Base-by-base conservation (phyloP, 2,329 filamentous ascomycete species). In the Thelonectria discophora region DNA sequence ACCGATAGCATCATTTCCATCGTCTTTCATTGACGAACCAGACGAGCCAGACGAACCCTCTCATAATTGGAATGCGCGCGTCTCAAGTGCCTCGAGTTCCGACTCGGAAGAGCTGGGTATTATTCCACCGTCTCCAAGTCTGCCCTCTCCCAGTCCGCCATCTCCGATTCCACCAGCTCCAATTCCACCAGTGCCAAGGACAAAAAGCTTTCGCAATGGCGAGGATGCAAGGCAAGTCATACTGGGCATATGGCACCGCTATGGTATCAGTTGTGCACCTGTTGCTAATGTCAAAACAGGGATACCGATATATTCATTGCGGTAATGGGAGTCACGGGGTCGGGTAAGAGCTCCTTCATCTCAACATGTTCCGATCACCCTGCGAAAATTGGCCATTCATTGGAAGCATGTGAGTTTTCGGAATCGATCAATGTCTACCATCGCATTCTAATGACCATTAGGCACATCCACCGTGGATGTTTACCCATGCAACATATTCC, bases 311-410 rank as follows among this genome's bases (percentile, higher is more conserved):
- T 50, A 0, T 65, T 65, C 12, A 61, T 65, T 12, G 60, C 63
- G 3, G 30, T 65, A 3, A 63, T 63, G 63, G 63, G 60, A 1
- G 27, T 65, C 1, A 60, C 63, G 3, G 63, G 63, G 5, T 58
- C 60, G 5, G 60, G 63, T 1, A 65, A 65, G 42, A 63, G 63
- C 13, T 58, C 63, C 1, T 65, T 65, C 11, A 65, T 60, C 15
- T 51, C 63, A 0, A 37, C 27, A 3, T 58, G 54, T 5, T 56
- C 57, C 0, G 37, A 32, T 1, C 24, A 61, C 2, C 3, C 15
- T 1, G 53, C 42, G 0, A 8, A 7, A 5, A 52, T 65, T 11
- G 63, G 60, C 0, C 34, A 53, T 52, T 7, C 30, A 12, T 21
- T 62, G 6, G 32, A 30, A n/a, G 50, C 56, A 11, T 65, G 56